Conservation (phyloP, 768 basidiomycete genomes). For the Hydnum rufescens region DNA sequence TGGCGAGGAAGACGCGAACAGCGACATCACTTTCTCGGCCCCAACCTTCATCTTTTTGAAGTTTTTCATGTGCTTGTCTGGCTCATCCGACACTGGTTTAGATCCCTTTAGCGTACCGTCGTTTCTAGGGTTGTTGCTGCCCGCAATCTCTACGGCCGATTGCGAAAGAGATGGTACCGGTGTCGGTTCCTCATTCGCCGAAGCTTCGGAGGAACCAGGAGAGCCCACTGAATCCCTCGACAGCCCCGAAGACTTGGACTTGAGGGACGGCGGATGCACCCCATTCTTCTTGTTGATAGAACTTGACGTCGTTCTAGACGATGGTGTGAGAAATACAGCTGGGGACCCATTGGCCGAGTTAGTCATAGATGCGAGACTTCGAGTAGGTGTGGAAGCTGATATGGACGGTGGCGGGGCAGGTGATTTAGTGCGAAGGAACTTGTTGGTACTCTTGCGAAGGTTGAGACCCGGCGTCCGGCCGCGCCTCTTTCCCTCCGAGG, state of each 20-base stretch:
- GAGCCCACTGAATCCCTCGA: slow-evolving; percentile 35
- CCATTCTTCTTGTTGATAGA: not conserved
- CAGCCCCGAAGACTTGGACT: slow-evolving; percentile 58
- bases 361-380: slow-evolving; percentile 10
- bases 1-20: slow-evolving; percentile 63
- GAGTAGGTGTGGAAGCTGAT: slow-evolving; percentile 11
- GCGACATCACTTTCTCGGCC: slow-evolving; percentile 66
- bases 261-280: slow-evolving; percentile 42
- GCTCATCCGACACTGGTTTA: slow-evolving; percentile 21
- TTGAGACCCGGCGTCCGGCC: slow-evolving; percentile 49
- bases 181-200: slow-evolving; percentile 24
- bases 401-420: slow-evolving; percentile 25
- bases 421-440: slow-evolving; percentile 55
- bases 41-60: slow-evolving; percentile 79
- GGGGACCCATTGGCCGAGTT: not conserved
- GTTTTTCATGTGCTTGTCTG: slow-evolving; percentile 47
- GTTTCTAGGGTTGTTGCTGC: slow-evolving; percentile 12
- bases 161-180: not conserved
- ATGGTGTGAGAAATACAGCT: slow-evolving; percentile 38
- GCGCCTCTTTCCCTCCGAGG: slow-evolving; percentile 34
- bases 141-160: slow-evolving; percentile 9
- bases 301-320: slow-evolving; percentile 17
- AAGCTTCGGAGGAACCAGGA: slow-evolving; percentile 49
- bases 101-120: slow-evolving; percentile 11
- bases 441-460: slow-evolving; percentile 50